Base-by-base conservation (phyloP, 2,329 filamentous ascomycete species). In the Eurotiales sp. region DNA sequence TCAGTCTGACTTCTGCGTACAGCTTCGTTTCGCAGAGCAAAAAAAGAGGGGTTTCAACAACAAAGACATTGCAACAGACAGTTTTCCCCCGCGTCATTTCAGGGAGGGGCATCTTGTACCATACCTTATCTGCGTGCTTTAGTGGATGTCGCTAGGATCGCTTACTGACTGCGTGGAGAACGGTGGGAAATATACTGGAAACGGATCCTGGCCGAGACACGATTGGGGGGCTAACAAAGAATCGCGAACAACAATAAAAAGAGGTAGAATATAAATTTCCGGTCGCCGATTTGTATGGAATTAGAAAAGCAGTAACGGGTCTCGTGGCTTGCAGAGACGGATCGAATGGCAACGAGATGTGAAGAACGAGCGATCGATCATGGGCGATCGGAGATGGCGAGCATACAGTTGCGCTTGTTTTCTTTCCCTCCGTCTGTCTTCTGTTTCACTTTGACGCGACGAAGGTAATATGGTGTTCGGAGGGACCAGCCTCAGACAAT, bases 1-100 rank as follows among this genome's bases (percentile, higher is more conserved):
- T 61, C 56, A 66, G 61, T 42, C 51, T 40, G 43, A 15, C 30
- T 41, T 34, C 32, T 50, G 5, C 25, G 25, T n/a, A n/a, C n/a
- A n/a, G n/a, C n/a, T n/a, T n/a, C n/a, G n/a, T 42, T 49, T 49
- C 37, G 29, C 19, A 17, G 19, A 17, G 30, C 39, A 17, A n/a
- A n/a, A n/a, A n/a, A n/a, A n/a, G n/a, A n/a, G n/a, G n/a, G n/a
- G n/a, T n/a, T n/a, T n/a, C 56, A 53, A 62, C 56, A 42, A 53
- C 21, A 50, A 42, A 34, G 37, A 49, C 15, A 50, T 44, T 29
- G 36, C 46, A 30, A 27, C 23, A 32, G 30, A 27, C 46, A 30
- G n/a, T 4, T 36, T 36, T 36, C 34, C 34, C 34, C 34, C 14
- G n/a, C n/a, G 32, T n/a, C 6, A 7, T 17, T 11, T 15, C 32